A percentile compares a stretch with the other conserved stretches of the same genome.
Evolutionary conservation across 148 eudicot genomes (phyloP).

Genomic region (Vaccinium vitisidaea): DNA sequence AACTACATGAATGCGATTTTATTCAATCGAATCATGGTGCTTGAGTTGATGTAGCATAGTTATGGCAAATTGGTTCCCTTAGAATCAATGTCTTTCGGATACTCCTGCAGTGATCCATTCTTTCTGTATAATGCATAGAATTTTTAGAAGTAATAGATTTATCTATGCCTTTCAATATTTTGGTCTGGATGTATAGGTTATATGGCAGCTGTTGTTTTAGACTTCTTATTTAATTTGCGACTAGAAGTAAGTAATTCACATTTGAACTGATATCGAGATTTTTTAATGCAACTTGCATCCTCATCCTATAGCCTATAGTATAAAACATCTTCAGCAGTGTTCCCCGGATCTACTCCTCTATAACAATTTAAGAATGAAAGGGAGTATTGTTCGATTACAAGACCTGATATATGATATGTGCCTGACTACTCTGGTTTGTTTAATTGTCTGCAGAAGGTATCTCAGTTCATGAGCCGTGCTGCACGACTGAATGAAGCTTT

Average conservation of each 20-base stretch:
- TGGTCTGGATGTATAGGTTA: neutral
- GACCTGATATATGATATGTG: constrained; percentile 7
- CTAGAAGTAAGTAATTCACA: neutral
- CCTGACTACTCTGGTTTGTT: neutral
- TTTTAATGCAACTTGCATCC: neutral
- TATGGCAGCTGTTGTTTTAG: neutral
- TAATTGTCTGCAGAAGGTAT: constrained; percentile 62
- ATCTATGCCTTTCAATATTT: neutral
- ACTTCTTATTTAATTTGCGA: neutral
- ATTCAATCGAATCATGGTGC: neutral
- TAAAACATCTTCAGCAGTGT: neutral
- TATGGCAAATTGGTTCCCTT: neutral
- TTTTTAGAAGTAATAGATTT: neutral
- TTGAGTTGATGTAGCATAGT: neutral
- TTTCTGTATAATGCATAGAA: neutral
- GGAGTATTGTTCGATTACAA: neutral
- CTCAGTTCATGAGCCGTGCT: constrained; percentile 81
- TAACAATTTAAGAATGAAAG: neutral
- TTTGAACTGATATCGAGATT: neutral
- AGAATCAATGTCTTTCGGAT: neutral
- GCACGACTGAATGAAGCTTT: constrained; percentile 92
- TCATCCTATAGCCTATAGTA: neutral
- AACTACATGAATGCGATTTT: neutral
- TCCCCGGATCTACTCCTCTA: neutral
- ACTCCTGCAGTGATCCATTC: neutral